Percentiles rank a stretch among this genome's conserved stretches.
Conservation (phyloP, 2,329 filamentous ascomycete genomes). For the Calonectria hawksworthii region DNA sequence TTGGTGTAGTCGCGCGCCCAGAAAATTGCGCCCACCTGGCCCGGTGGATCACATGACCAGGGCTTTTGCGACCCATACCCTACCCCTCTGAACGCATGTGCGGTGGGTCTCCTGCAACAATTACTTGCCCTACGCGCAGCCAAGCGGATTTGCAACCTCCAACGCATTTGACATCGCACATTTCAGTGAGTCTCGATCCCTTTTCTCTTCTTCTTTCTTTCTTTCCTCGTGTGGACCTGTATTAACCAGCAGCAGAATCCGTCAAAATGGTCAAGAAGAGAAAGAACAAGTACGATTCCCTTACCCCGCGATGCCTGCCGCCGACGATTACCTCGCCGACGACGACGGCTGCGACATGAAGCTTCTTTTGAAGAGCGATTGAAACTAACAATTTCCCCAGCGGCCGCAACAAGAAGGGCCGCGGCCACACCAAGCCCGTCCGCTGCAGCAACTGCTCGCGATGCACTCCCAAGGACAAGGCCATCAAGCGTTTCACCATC, state of each 20-base stretch:
- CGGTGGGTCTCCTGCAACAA: constrained; percentile 6
- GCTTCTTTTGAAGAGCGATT: neutral
- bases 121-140: constrained; percentile 39
- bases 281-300: constrained; percentile 72
- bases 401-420: constrained; percentile 99
- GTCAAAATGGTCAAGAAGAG: constrained; percentile 81
- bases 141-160: constrained; percentile 41
- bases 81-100: constrained; percentile 25
- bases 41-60: constrained; percentile 50
- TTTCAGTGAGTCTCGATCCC: constrained; percentile 47
- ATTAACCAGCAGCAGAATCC: constrained; percentile 61
- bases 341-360: constrained; percentile 24
- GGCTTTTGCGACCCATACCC: constrained; percentile 40
- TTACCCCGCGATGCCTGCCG: constrained; percentile 41
- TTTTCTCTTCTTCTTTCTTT: constrained; percentile 38
- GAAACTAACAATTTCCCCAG: constrained; percentile 60
- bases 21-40: constrained; percentile 42
- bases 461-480: constrained; percentile 99
- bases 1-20: constrained; percentile 49
- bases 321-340: constrained; percentile 32
- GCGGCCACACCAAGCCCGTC: constrained; percentile 99
- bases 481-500: constrained; percentile 99
- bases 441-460: constrained; percentile 81
- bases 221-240: constrained; percentile 49
- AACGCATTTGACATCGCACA: constrained; percentile 47